Evolutionary conservation across 2,329 filamentous ascomycete species (phyloP).

Genomic region (Fusarium nurragi): DNA sequence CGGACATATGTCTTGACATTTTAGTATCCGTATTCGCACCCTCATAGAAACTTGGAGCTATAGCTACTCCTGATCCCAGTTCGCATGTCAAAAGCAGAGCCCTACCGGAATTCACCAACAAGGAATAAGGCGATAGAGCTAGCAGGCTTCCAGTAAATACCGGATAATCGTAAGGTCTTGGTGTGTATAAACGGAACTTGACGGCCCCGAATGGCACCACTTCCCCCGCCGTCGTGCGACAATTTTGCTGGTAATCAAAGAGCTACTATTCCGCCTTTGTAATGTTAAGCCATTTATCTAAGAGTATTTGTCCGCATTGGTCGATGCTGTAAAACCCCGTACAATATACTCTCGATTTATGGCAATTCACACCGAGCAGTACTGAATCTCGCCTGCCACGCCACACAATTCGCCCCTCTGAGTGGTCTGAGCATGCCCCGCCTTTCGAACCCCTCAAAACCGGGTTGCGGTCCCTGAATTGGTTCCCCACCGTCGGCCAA

Average conservation of each 20-base stretch:
- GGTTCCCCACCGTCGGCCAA: slow-evolving; percentile 9
- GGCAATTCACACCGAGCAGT: no score
- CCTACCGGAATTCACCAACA: slow-evolving; percentile 9
- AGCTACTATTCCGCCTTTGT: no score
- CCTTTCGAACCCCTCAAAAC: slow-evolving; percentile 39
- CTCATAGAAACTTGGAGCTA: not conserved
- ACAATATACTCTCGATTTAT: not conserved
- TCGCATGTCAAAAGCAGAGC: not conserved
- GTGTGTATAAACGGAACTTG: slow-evolving; percentile 35
- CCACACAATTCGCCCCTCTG: slow-evolving; percentile 25
- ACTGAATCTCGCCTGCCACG: slow-evolving; percentile 22
- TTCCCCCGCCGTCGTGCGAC: slow-evolving; percentile 36
- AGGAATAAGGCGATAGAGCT: not conserved
- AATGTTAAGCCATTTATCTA: no score
- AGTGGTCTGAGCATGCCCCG: slow-evolving; percentile 35
- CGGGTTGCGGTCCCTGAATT: slow-evolving; percentile 29
- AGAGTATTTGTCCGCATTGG: no score
- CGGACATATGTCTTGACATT: not conserved
- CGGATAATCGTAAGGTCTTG: slow-evolving; percentile 43
- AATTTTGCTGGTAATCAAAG: not conserved
- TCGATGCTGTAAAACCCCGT: not conserved
- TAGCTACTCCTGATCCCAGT: not conserved
- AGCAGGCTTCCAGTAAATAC: slow-evolving; percentile 37
- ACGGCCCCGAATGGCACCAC: slow-evolving; percentile 42
- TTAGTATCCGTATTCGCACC: slow-evolving; percentile 36